Conservation (phyloP, 2,329 filamentous ascomycete genomes). For the Cercospora brassicicola region DNA sequence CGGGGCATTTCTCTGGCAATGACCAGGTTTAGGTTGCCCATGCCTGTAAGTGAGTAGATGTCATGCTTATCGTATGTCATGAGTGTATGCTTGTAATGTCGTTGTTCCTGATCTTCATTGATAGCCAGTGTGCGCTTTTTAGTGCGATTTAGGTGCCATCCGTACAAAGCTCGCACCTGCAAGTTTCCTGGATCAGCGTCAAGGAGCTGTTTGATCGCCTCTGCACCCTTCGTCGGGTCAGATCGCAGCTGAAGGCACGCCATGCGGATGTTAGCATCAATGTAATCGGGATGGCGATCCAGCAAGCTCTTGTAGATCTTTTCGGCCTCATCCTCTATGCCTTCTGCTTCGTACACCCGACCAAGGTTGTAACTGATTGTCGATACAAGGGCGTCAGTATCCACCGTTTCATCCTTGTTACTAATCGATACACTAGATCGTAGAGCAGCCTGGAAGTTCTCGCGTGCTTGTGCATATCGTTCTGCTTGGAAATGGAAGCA, state of each 20-base stretch:
- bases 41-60: constrained; percentile 90
- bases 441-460: constrained; percentile 89
- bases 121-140: constrained; percentile 80
- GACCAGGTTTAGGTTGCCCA: constrained; percentile 91
- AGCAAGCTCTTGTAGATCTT: constrained; percentile 86
- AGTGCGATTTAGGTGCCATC: constrained; percentile 89
- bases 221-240: constrained; percentile 79
- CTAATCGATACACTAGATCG: constrained; percentile 81
- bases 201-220: constrained; percentile 81
- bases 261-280: constrained; percentile 82
- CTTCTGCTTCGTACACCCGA: constrained; percentile 84
- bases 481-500: constrained; percentile 92
- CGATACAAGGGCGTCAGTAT: constrained; percentile 88
- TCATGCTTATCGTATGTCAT: constrained; percentile 97
- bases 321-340: constrained; percentile 76
- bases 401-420: constrained; percentile 59
- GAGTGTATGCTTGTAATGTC: constrained; percentile 94
- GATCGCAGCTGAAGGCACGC: constrained; percentile 85
- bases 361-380: constrained; percentile 97
- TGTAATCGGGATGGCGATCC: constrained; percentile 81
- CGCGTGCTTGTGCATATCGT: constrained; percentile 74
- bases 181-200: constrained; percentile 80
- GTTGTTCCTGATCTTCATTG: constrained; percentile 84
- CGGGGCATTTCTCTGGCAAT: constrained; percentile 92
- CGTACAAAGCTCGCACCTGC: constrained; percentile 88